Evolutionary conservation across 2,329 filamentous ascomycete genomes (phyloP).

Genomic region (Calonectria henricotiae): DNA sequence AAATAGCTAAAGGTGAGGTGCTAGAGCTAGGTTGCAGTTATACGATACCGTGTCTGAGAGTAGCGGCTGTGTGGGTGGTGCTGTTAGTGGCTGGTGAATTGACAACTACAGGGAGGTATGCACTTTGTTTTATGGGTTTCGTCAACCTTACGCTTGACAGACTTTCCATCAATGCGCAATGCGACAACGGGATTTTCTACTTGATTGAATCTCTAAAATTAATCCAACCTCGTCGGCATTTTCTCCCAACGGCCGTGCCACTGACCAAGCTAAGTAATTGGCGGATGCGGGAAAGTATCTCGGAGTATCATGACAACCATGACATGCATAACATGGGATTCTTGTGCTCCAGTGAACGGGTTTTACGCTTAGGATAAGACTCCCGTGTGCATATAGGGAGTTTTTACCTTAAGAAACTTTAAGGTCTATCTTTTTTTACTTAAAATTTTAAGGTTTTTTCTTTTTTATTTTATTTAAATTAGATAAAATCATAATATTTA

Average conservation of each 20-base stretch:
- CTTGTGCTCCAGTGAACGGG: too few relatives aligned
- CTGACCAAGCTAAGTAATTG: background rate
- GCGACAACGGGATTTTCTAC: background rate
- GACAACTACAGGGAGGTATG: constrained; percentile 4
- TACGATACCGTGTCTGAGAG: constrained; percentile 5
- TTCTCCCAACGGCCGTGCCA: background rate
- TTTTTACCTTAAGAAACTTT: too few relatives aligned
- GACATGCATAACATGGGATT: background rate
- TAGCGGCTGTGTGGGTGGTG: background rate
- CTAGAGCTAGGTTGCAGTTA: constrained; percentile 4
- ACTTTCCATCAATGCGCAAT: constrained; percentile 3
- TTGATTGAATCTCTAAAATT: background rate
- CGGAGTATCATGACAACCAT: background rate
- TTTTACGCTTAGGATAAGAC: background rate
- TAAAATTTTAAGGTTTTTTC: background rate
- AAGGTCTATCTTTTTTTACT: background rate
- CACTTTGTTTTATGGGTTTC: background rate
- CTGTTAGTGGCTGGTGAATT: constrained; percentile 8
- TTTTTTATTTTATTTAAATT: too few relatives aligned
- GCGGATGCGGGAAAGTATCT: background rate
- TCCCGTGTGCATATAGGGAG: background rate
- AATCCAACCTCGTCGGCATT: background rate
- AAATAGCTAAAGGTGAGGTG: constrained; percentile 3
- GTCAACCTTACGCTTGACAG: background rate
- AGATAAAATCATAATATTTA: too few relatives aligned